These are phyloP conservation scores for Farysia itapuensis DNA, from an alignment of 1,284 basidiomycete species.

Conservation along the genomic window DNA sequence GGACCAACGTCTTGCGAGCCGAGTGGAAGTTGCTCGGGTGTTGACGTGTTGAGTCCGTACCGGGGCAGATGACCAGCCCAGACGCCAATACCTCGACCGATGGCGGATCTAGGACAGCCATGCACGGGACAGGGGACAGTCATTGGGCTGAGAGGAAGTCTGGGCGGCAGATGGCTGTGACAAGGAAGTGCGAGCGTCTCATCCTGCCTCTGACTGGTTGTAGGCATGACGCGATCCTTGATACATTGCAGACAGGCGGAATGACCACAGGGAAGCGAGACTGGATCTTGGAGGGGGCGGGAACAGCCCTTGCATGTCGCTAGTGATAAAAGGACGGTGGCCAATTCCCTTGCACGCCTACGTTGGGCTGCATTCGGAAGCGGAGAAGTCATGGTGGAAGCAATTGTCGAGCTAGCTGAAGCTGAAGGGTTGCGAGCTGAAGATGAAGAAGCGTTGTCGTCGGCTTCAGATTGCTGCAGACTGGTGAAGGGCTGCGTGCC, in stretches of 20 bases:
- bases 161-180: slow-evolving; percentile 36
- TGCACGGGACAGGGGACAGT: slow-evolving; percentile 43
- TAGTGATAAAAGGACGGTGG: slow-evolving; percentile 27
- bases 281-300: slow-evolving; percentile 34
- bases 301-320: slow-evolving; percentile 36
- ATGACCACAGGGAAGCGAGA: slow-evolving; percentile 53
- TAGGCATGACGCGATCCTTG: slow-evolving; percentile 14
- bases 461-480: no score
- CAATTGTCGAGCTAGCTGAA: no score
- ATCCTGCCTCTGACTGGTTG: slow-evolving; percentile 13
- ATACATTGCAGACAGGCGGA: slow-evolving; percentile 46
- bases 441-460: no score
- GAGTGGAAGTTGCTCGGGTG: slow-evolving; percentile 20
- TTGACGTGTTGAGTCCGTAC: slow-evolving; percentile 33
- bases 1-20: slow-evolving; percentile 24
- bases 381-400: no score
- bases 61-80: slow-evolving; percentile 46
- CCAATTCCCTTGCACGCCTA: slow-evolving; percentile 28
- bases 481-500: no score
- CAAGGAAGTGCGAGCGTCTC: slow-evolving; percentile 20
- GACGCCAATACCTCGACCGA: slow-evolving; percentile 46
- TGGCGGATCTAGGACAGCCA: slow-evolving; percentile 43
- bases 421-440: no score
- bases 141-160: slow-evolving; percentile 44
- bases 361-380: slow-evolving; percentile 28